Percentiles rank a stretch among this genome's conserved stretches.
Evolutionary conservation across 2,329 filamentous ascomycete species (phyloP).

Genomic region (Trichocomaceae sp.): DNA sequence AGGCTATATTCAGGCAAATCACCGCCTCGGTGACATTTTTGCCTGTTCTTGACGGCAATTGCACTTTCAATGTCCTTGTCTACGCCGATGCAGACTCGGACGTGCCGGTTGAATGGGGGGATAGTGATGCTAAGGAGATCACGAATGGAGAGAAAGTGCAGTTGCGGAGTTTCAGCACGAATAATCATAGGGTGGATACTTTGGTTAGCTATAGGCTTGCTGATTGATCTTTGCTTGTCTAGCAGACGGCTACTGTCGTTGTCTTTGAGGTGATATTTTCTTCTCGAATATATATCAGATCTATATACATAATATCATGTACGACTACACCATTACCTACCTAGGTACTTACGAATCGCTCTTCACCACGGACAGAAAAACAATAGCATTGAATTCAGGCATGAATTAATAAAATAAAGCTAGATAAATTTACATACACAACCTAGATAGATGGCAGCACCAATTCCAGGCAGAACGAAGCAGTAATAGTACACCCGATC

Average conservation of each 20-base stretch:
- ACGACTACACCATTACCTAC: too few relatives aligned
- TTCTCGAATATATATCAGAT: too few relatives aligned
- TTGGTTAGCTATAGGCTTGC: conserved; percentile 77
- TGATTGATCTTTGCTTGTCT: conserved; percentile 24
- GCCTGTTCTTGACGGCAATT: conserved; percentile 86
- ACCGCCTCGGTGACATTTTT: conserved; percentile 96
- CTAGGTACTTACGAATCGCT: too few relatives aligned
- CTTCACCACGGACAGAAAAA: too few relatives aligned
- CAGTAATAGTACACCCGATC: background rate
- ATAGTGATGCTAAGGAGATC: conserved; percentile 97
- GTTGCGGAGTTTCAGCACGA: conserved; percentile 90
- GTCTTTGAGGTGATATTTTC: too few relatives aligned
- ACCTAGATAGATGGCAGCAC: background rate
- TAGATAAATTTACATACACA: background rate
- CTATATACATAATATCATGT: too few relatives aligned
- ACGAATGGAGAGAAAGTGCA: conserved; percentile 90
- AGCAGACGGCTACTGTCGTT: background rate
- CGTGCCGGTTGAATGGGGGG: conserved; percentile 96
- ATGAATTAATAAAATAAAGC: background rate
- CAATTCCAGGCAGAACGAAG: background rate
- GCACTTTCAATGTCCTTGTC: conserved; percentile 97
- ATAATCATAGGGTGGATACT: conserved; percentile 88
- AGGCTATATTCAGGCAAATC: conserved; percentile 94
- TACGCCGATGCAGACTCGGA: conserved; percentile 96
- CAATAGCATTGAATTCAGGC: too few relatives aligned